A percentile compares a stretch with the other conserved stretches of the same genome.
These are phyloP conservation scores for Hanseniaspora vineae DNA, from an alignment of 805 yeast genomes.

Conservation along the genomic window DNA sequence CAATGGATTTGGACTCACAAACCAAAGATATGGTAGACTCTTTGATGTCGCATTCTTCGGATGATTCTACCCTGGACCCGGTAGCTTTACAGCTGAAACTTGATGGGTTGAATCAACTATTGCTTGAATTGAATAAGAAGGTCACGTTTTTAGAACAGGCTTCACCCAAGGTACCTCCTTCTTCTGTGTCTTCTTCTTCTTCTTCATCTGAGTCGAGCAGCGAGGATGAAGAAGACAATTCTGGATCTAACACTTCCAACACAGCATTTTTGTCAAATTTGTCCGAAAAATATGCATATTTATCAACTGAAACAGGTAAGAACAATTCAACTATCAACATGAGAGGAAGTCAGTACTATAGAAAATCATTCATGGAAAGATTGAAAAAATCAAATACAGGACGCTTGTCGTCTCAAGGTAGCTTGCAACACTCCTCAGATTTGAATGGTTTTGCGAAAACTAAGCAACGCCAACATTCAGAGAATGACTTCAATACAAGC, in stretches of 20 bases:
- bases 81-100: background rate
- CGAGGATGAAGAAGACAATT: conserved; percentile 4
- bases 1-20: conserved; percentile 31
- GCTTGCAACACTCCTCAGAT: background rate
- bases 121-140: conserved; percentile 3
- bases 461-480: no score
- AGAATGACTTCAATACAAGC: no score
- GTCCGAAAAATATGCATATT: conserved; percentile 22
- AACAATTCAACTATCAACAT: background rate
- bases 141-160: background rate
- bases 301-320: no score
- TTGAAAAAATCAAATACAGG: conserved; percentile 14
- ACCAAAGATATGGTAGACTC: conserved; percentile 1
- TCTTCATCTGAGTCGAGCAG: conserved; percentile 2
- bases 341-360: conserved; percentile 8
- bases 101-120: conserved; percentile 1
- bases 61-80: background rate
- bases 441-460: background rate
- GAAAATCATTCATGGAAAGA: conserved; percentile 19
- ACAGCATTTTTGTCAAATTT: conserved; percentile 21
- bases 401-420: conserved; percentile 1
- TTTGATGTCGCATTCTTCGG: conserved; percentile 1
- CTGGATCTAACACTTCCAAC: conserved; percentile 7
- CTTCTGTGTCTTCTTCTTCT: background rate
- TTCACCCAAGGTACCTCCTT: background rate